These are phyloP conservation scores for Pseudogymnoascus sp. DNA, from an alignment of 2,329 filamentous ascomycete genomes.

Conservation along the genomic window DNA sequence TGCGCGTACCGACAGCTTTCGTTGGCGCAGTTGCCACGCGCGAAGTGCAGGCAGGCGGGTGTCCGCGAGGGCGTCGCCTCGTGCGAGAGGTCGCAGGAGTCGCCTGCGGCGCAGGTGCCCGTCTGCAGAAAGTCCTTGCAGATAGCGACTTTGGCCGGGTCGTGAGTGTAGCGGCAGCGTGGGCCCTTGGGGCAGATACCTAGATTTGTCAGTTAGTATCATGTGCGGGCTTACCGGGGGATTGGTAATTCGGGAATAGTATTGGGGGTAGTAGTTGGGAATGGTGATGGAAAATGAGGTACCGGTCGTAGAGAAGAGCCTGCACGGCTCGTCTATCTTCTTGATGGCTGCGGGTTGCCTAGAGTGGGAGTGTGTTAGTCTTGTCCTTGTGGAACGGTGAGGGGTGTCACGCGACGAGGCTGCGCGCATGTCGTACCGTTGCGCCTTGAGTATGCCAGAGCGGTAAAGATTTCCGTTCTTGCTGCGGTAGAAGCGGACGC, in stretches of 20 bases:
- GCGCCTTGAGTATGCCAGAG: conserved; percentile 65
- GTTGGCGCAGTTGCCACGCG: conserved; percentile 85
- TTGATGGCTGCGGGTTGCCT: conserved; percentile 45
- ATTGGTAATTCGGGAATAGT: background rate
- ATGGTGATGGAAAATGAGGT: conserved; percentile 33
- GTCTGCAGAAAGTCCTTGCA: conserved; percentile 84
- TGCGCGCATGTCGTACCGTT: conserved; percentile 60
- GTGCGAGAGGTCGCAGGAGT: conserved; percentile 86
- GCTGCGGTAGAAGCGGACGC: conserved; percentile 77
- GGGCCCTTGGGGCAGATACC: conserved; percentile 82
- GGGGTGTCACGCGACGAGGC: conserved; percentile 23
- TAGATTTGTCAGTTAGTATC: conserved; percentile 35
- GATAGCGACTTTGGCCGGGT: conserved; percentile 77
- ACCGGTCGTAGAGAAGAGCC: conserved; percentile 63
- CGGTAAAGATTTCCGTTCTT: conserved; percentile 84
- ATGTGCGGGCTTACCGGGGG: background rate
- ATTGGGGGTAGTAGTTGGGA: background rate
- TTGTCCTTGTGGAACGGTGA: conserved; percentile 19
- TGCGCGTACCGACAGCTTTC: conserved; percentile 81
- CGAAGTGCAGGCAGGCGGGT: conserved; percentile 83
- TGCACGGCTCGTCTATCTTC: conserved; percentile 70
- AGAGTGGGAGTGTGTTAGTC: conserved; percentile 20
- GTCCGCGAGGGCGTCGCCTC: conserved; percentile 75
- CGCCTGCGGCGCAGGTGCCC: conserved; percentile 69
- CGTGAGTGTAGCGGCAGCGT: conserved; percentile 73